phyloP scores from a whole-genome alignment of 768 basidiomycete genomes.

The Amanita fuliginea region DNA sequence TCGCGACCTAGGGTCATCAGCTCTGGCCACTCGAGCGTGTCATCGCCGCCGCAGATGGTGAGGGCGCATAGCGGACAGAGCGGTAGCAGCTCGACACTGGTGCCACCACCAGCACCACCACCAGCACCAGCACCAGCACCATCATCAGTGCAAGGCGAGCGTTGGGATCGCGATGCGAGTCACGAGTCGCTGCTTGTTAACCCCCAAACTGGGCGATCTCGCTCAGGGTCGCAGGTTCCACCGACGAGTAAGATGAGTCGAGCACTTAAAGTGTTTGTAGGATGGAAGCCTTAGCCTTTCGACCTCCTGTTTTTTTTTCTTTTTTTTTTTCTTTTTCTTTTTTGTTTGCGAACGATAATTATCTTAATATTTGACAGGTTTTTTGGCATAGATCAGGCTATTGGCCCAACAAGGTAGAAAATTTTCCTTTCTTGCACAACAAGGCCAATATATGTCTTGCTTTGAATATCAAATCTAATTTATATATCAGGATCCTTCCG shows the following conservation, averaged over 20 bases:
- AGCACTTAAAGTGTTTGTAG: slow-evolving; percentile 41
- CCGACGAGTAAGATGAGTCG: slow-evolving; percentile 37
- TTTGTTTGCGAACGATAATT: not conserved
- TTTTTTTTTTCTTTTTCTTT: not conserved
- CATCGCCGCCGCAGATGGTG: not conserved
- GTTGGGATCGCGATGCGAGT: not conserved
- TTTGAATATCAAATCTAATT: not conserved
- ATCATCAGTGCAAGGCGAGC: not conserved
- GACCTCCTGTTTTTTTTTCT: too few species aligned
- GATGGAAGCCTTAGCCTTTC: slow-evolving; percentile 33
- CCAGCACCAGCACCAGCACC: too few species aligned
- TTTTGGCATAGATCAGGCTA: too few species aligned
- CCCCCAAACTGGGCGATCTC: slow-evolving; percentile 3
- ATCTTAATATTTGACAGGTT: not conserved
- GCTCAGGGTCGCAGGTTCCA: slow-evolving; percentile 10
- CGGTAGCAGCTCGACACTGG: not conserved
- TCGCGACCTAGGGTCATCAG: not conserved
- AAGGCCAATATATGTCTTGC: not conserved
- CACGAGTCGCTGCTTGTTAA: not conserved
- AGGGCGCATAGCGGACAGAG: not conserved
- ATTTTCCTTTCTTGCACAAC: slow-evolving; percentile 7
- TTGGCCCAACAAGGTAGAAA: slow-evolving; percentile 4
- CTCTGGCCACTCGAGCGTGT: not conserved
- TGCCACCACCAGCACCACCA: not conserved
- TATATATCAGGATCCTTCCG: not conserved